Evolutionary conservation across 106 monocot genomes (phyloP).

Genomic region (Phalaenopsis equestris): DNA sequence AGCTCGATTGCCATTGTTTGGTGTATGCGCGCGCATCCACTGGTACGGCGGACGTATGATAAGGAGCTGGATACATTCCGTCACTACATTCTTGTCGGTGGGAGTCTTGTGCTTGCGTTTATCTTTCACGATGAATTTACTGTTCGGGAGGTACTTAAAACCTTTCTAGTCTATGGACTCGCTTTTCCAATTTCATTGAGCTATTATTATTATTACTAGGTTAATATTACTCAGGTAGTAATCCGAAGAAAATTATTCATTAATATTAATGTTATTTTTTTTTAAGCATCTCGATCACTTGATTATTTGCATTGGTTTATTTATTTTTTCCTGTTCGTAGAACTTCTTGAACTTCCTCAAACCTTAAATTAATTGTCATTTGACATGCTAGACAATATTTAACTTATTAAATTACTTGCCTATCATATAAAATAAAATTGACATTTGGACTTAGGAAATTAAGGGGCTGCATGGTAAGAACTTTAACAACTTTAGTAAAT

Average conservation of each 20-base stretch:
- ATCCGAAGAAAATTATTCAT: no score
- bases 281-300: neutral
- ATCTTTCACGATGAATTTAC: slow-evolving; percentile 43
- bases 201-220: neutral
- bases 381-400: no score
- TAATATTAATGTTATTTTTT: neutral
- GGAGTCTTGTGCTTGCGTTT: slow-evolving; percentile 24
- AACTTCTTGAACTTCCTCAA: neutral
- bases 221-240: no score
- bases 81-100: slow-evolving; percentile 34
- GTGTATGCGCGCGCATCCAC: slow-evolving; percentile 46
- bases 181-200: neutral
- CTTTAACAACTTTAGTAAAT: no score
- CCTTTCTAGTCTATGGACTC: neutral
- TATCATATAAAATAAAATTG: neutral
- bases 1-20: slow-evolving; percentile 55
- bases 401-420: neutral
- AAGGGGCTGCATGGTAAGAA: neutral
- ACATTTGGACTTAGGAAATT: neutral
- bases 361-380: no score
- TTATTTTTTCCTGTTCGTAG: no score
- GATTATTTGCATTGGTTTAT: neutral
- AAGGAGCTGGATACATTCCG: slow-evolving; percentile 50
- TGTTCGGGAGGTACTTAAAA: slow-evolving; percentile 27
- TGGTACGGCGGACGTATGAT: slow-evolving; percentile 44